Base-by-base conservation (phyloP, 345 rosid species). In the Excoecaria agallocha region DNA sequence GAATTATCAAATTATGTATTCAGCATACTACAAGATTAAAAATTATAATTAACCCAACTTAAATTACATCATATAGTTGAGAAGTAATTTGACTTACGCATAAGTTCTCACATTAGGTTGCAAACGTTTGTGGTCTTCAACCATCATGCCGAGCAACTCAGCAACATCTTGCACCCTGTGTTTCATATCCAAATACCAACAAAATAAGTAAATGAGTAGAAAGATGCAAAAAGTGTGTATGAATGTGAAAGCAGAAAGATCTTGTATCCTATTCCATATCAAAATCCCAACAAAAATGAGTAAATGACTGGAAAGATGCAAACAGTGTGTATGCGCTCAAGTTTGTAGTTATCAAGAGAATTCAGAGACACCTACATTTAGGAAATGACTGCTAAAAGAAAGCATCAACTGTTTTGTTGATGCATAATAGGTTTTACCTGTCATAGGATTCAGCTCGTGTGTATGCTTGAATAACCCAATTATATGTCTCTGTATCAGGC, bases 131-230 rank as follows among this genome's bases (percentile, higher is more conserved):
- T 91, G 92, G 74, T 87, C 92, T 80, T 92, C 98, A 68, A 94
- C 92, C 98, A 94, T 94, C 97, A 94, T 90, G 57, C 98, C 98
- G 77, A 94, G 96, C 79, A 94, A 83, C 84, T 94, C 97, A 58
- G 95, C 93, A 78, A 94, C 98, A 85, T 94, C 97, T 76, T 92
- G 97, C 56, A 89, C 97, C 84, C 98, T 94, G 75, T 69, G 67
- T 72, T 81, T 73, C 82, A 80, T 71, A 66, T 75, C 37, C 81
- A 68, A 71, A 48, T 65, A 77, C 75, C 35, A 59, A 61, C 10
- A 56, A 48, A 9, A 56, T 16, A 45, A 38, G 30, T 39, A 43
- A 48, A 66, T 24, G 30, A n/a, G 24, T 9, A 25, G 7, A 38
- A 22, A 8, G 17, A 6, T 50, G 20, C 38, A 35, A 48, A 12